Evolutionary conservation across 2,329 filamentous ascomycete species (phyloP), one percentile per base, ranked within the genome.

Genomic region (Aspergillus sp.): DNA sequence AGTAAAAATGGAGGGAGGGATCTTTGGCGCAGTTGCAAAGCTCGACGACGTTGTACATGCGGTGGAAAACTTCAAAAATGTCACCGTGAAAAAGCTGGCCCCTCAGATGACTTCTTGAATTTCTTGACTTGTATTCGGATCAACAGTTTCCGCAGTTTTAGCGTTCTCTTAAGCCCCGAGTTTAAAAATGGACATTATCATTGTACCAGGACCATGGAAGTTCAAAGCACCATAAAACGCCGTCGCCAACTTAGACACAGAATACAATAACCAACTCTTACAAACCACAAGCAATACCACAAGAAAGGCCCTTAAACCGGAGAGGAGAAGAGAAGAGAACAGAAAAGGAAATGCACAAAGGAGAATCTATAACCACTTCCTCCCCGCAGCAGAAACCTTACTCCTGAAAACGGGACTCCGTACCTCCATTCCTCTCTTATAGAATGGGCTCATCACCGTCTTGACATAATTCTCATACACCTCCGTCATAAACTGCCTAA

Each of bases 401-500:
- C 85, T 80, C 64, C 90, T 83, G 73, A 99, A 99, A 1, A 97
- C 84, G 0, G 91, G 89, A 75, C 93, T 98, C 70, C 83, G 86
- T 52, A 99, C 87, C 66, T 90, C 88, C 82, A 89, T 89, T 64
- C 96, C 93, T 55, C 89, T 86, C 54, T 84, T 83, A 79, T 97
- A 98, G 74, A 99, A 99, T 0, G 95, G 95, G 71, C 87, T 98
- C 95, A 99, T 98, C 57, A 93, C 87, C 12, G 93, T 90, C 82
- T 99, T 99, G 64, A 96, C 86, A 88, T 93, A 99, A 66, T 88
- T 91, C 77, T 99, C 95, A 77, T 97, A 98, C 12, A 97, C 90
- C 72, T 99, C 95, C 15, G 84, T 83, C 79, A 99, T 96, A 79
- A 98, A 99, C 76, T 91, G 91, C 72, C 91, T 87, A 67, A 98